A percentile compares a stretch with the other conserved stretches of the same genome.
Conservation (phyloP, 768 basidiomycete genomes). For the Heimioporus sp. region DNA sequence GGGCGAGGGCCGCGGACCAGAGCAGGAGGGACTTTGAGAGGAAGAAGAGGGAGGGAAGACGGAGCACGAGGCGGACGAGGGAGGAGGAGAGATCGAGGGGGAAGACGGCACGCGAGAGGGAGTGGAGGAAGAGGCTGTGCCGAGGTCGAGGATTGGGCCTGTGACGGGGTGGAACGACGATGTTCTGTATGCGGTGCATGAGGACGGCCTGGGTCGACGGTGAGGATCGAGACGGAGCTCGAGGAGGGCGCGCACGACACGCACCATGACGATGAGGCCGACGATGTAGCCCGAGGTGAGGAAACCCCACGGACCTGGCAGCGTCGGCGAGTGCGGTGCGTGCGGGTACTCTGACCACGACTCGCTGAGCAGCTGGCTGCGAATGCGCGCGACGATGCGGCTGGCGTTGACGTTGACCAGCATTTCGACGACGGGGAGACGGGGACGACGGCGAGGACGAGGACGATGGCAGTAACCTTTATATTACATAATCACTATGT, state of each 20-base stretch:
- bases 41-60: conserved; percentile 63
- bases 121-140: no score
- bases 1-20: conserved; percentile 59
- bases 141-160: background rate
- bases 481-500: conserved; percentile 6
- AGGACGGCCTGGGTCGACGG: conserved; percentile 52
- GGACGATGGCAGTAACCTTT: no score
- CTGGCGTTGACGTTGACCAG: conserved; percentile 27
- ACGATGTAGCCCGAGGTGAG: conserved; percentile 72
- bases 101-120: conserved; percentile 39
- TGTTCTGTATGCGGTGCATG: conserved; percentile 74
- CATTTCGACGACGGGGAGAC: no score
- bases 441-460: no score
- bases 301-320: conserved; percentile 70
- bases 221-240: background rate
- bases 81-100: conserved; percentile 65
- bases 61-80: conserved; percentile 54
- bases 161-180: conserved; percentile 64
- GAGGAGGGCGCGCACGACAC: no score
- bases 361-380: no score
- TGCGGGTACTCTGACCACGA: no score
- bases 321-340: conserved; percentile 7
- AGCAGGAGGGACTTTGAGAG: conserved; percentile 54
- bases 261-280: conserved; percentile 65
- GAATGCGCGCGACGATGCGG: conserved; percentile 10